Base-by-base conservation (phyloP, 805 yeast species). In the Lipomyces lipofer region DNA sequence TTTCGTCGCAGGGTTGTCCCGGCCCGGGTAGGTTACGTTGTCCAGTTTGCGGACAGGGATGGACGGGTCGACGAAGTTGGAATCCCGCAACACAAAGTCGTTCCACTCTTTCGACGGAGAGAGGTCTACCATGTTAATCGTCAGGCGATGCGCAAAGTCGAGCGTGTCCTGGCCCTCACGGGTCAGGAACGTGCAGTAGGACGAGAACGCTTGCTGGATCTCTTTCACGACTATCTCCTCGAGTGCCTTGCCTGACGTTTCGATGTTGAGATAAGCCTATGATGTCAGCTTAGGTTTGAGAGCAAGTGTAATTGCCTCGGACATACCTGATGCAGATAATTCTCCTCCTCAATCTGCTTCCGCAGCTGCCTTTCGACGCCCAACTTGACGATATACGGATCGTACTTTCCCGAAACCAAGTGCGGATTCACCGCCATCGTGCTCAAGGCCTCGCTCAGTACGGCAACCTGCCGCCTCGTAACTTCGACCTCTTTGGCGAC, bases 21-120 rank as follows among this genome's bases (percentile, higher is more conserved):
- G 87, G 66, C 84, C 78, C 28, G 83, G 83, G 66, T 89, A 91
- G 8, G 68, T 67, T 47, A 90, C 78, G 55, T 84, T 87, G 44
- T 77, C 76, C 51, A 78, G 70, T 50, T 78, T 80, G 63, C 96
- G 76, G 72, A 79, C 78, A 57, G 86, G 85, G 44, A 82, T 68
- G 46, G 75, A 71, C 29, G 81, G 81, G 63, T 84, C 83, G 50
- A 88, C 78, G 65, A 88, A 87, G 68, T 84, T 82, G 42, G 79
- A 73, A 71, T 91, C 90, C 58, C 85, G 80, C 8, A 82, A 71
- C 49, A 91, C 79, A 61, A 88, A 94, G 30, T 87, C 79, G 56
- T 86, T 88, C 96, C 97, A 92, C 74, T 94, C 98, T 67, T 82
- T 82, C 33, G 80, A 76, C 10, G 96, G 83, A 56, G 86, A 90